These are phyloP conservation scores for Carex cristatella DNA, from an alignment of 176 grass and related monocot species.

Conservation along the genomic window DNA sequence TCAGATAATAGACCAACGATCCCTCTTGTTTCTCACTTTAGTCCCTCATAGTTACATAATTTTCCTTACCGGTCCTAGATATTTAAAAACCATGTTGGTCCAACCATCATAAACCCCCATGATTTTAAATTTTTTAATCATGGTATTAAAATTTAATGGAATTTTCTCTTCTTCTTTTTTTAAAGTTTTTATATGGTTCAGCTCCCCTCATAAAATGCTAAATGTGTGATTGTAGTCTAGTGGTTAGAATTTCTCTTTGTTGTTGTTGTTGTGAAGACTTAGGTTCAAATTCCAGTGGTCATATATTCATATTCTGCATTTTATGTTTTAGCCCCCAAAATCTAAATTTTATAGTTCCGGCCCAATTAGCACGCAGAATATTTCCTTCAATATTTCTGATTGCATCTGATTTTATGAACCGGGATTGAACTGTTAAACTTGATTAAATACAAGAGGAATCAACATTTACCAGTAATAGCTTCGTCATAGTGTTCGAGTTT, in stretches of 20 bases:
- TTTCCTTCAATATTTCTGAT: background rate
- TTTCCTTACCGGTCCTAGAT: background rate
- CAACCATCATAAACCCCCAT: background rate
- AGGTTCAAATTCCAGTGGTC: no score
- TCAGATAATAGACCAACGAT: background rate
- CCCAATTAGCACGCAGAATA: background rate
- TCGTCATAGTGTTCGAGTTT: conserved; percentile 96
- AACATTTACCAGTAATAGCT: conserved; percentile 73
- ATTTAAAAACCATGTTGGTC: background rate
- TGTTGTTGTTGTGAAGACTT: no score
- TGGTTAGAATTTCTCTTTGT: no score
- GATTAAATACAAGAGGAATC: background rate
- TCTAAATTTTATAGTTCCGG: no score
- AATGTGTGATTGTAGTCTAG: no score
- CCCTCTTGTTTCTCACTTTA: background rate
- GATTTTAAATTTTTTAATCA: no score
- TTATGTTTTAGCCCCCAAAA: no score
- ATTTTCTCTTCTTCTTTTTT: no score
- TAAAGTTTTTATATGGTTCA: no score
- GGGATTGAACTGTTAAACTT: background rate
- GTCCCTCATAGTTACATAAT: background rate
- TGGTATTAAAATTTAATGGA: no score
- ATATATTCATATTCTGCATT: no score
- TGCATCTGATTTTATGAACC: background rate
- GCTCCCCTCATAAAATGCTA: no score